Percentiles rank a stretch among this genome's conserved stretches.
phyloP scores from a whole-genome alignment of 805 yeast genomes.

The Suhomyces vadensis region DNA sequence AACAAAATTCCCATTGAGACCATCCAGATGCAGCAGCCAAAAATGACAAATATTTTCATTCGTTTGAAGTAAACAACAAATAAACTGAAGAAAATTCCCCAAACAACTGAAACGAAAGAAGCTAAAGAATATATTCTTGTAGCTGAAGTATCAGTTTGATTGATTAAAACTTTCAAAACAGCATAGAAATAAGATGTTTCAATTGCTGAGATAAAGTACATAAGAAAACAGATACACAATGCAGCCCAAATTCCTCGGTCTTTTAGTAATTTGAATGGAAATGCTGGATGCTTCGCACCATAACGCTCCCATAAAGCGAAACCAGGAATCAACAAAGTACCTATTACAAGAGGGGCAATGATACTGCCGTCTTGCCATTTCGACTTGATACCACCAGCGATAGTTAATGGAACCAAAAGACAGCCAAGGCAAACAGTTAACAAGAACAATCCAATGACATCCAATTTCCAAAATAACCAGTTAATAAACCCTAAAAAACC shows the following conservation, averaged over 20 bases:
- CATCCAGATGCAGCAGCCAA: conserved; percentile 26
- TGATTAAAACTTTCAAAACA: conserved; percentile 17
- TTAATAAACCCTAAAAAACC: conserved; percentile 9
- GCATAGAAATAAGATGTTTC: conserved; percentile 16
- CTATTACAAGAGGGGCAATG: conserved; percentile 9
- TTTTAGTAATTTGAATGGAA: conserved; percentile 14
- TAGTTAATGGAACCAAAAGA: conserved; percentile 38
- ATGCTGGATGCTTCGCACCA: conserved; percentile 17
- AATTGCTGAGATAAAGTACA: conserved; percentile 15
- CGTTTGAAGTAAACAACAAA: conserved; percentile 15
- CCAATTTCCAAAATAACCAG: conserved; percentile 31
- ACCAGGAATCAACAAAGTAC: conserved; percentile 17
- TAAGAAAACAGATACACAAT: conserved; percentile 14
- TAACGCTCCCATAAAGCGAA: conserved; percentile 17
- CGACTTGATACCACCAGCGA: conserved; percentile 24
- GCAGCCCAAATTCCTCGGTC: conserved; percentile 23
- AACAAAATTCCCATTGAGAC: conserved; percentile 26
- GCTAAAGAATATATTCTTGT: conserved; percentile 16
- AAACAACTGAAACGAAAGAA: conserved; percentile 17
- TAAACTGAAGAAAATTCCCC: conserved; percentile 18
- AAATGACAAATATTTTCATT: conserved; percentile 25
- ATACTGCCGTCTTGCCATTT: conserved; percentile 17
- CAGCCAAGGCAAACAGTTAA: conserved; percentile 34
- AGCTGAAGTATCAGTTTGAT: conserved; percentile 16
- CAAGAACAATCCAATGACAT: conserved; percentile 35